Evolutionary conservation across 225 moss, liverwort and hornwort genomes (phyloP).

Genomic region (Polytrichum formosum): DNA sequence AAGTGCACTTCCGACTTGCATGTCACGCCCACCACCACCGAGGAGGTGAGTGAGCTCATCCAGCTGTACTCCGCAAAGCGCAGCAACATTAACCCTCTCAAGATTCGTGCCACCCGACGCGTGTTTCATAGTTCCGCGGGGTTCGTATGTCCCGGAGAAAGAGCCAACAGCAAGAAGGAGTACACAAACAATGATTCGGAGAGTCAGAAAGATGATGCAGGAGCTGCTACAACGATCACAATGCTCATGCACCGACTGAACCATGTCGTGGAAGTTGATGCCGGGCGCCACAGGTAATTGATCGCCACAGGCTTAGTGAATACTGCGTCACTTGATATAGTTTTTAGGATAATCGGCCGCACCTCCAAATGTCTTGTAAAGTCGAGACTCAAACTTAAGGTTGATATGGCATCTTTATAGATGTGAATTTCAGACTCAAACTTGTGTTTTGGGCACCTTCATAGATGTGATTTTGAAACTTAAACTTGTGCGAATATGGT

Average conservation of each 20-base stretch:
- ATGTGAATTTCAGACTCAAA: too few species aligned
- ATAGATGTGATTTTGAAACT: too few species aligned
- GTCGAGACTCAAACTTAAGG: too few species aligned
- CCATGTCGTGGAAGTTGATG: conserved; percentile 34
- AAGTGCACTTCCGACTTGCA: conserved; percentile 28
- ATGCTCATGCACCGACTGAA: conserved; percentile 53
- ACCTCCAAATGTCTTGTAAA: too few species aligned
- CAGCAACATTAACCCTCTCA: background rate
- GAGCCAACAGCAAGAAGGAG: conserved; percentile 15
- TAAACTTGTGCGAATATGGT: too few species aligned
- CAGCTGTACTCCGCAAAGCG: conserved; percentile 6
- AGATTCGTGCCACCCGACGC: conserved; percentile 35
- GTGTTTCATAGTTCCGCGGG: conserved; percentile 26
- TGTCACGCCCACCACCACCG: conserved; percentile 11
- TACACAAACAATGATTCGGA: background rate
- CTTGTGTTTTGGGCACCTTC: too few species aligned
- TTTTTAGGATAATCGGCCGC: too few species aligned
- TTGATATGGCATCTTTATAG: too few species aligned
- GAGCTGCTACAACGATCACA: conserved; percentile 20
- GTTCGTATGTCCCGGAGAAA: conserved; percentile 29
- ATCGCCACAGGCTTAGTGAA: too few species aligned
- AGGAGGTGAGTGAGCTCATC: conserved; percentile 20
- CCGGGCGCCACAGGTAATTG: background rate
- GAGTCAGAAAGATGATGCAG: background rate
- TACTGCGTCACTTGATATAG: too few species aligned